phyloP scores from a whole-genome alignment of 2,329 filamentous ascomycete species.

The Ophiostoma novo-ulmi region DNA sequence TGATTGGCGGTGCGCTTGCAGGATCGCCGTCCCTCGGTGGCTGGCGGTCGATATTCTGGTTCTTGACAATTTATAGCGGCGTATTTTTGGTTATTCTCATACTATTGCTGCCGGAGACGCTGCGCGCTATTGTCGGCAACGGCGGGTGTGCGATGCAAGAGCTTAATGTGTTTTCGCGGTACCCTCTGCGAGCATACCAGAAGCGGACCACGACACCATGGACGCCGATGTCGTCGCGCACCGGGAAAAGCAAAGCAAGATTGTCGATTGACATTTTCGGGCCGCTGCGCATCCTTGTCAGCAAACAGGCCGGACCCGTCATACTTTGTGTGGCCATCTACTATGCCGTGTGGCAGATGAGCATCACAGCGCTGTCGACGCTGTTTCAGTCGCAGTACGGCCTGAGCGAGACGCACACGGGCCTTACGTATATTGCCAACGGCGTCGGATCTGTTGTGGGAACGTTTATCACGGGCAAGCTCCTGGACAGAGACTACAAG shows the following conservation, averaged over 20 bases:
- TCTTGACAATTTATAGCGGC: conserved; percentile 52
- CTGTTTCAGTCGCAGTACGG: conserved; percentile 44
- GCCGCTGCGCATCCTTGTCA: conserved; percentile 48
- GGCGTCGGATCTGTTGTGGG: conserved; percentile 46
- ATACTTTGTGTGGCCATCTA: conserved; percentile 50
- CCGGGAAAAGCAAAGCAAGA: conserved; percentile 33
- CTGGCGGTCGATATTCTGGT: conserved; percentile 66
- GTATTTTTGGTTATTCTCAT: conserved; percentile 50
- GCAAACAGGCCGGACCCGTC: conserved; percentile 54
- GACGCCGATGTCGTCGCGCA: conserved; percentile 19
- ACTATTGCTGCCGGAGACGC: conserved; percentile 55
- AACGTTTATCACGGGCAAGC: conserved; percentile 50
- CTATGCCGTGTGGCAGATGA: conserved; percentile 53
- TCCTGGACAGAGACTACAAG: conserved; percentile 63
- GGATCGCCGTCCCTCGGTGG: conserved; percentile 48
- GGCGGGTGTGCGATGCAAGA: conserved; percentile 51
- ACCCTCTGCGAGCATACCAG: conserved; percentile 42
- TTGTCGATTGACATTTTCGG: conserved; percentile 49
- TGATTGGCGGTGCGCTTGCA: conserved; percentile 59
- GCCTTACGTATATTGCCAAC: conserved; percentile 51
- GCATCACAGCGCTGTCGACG: conserved; percentile 49
- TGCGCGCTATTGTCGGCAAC: conserved; percentile 56
- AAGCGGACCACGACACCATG: conserved; percentile 23
- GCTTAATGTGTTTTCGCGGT: conserved; percentile 53
- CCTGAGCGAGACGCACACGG: conserved; percentile 47